Evolutionary conservation across 441 rosid genomes (phyloP).

Genomic region (Eugenia klotzschiana): DNA sequence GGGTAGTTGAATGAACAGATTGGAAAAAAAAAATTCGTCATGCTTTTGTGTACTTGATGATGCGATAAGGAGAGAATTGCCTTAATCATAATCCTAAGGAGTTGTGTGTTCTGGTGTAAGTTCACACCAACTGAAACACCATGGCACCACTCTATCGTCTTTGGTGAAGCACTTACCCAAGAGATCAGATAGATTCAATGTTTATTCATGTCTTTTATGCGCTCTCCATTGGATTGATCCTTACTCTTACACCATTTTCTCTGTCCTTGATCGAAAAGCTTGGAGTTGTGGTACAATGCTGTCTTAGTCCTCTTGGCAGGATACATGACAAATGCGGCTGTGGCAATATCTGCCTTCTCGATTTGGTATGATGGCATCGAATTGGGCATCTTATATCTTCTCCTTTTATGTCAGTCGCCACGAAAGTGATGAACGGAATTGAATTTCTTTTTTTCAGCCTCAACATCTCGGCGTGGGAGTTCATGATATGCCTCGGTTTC

Average conservation of each 20-base stretch:
- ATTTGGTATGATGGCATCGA: not conserved
- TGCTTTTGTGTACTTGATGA: not conserved
- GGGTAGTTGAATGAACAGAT: not conserved
- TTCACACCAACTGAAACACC: not conserved
- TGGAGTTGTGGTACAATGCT: slow-evolving; percentile 7
- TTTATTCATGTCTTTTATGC: not conserved
- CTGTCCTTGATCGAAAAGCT: not conserved
- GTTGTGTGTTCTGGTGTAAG: not conserved
- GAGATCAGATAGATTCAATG: not conserved
- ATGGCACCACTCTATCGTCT: not conserved
- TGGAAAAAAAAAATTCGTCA: not conserved
- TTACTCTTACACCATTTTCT: not conserved
- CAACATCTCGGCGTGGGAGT: slow-evolving; percentile 1
- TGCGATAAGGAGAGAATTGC: not conserved
- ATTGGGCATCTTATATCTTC: not conserved
- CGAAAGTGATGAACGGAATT: not conserved
- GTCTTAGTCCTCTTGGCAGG: slow-evolving; percentile 1
- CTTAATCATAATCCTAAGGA: not conserved
- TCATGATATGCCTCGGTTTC: slow-evolving; percentile 5
- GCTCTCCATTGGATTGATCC: not conserved
- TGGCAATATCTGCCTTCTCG: slow-evolving; percentile 4
- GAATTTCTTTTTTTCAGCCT: not conserved
- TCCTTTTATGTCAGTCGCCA: not conserved
- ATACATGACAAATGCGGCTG: slow-evolving; percentile 1
- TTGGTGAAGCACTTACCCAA: not conserved